These are phyloP conservation scores for Pseudogymnoascus sp. DNA, from an alignment of 2,329 filamentous ascomycete species.

Conservation along the genomic window DNA sequence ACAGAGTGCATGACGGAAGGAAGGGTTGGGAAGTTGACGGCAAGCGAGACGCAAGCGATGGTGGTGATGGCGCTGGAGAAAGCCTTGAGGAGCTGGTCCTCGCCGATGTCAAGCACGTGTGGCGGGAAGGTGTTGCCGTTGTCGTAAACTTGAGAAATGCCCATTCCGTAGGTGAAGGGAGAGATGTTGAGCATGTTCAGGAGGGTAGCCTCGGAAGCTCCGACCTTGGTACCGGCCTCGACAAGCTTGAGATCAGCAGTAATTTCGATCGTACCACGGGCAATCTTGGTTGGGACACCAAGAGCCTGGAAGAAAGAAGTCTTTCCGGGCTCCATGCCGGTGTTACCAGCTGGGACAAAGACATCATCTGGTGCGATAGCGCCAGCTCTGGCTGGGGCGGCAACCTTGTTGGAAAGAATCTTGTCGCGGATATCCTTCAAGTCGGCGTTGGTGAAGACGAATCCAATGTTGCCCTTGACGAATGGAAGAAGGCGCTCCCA, in stretches of 20 bases:
- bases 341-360: constrained; percentile 96
- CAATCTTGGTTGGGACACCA: constrained; percentile 99
- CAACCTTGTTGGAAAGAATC: constrained; percentile 95
- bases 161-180: constrained; percentile 99
- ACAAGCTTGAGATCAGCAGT: constrained; percentile 96
- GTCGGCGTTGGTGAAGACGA: constrained; percentile 98
- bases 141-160: constrained; percentile 94
- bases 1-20: constrained; percentile 94
- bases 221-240: constrained; percentile 87
- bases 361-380: constrained; percentile 90
- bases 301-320: constrained; percentile 99
- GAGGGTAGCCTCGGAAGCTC: constrained; percentile 95
- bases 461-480: constrained; percentile 96
- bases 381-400: constrained; percentile 95
- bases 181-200: constrained; percentile 99
- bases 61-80: constrained; percentile 77
- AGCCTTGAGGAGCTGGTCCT: constrained; percentile 83
- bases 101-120: constrained; percentile 83
- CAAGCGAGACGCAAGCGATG: constrained; percentile 86
- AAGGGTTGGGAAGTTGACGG: constrained; percentile 88
- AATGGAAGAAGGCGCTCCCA: constrained; percentile 95
- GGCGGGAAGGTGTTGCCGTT: constrained; percentile 87
- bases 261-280: constrained; percentile 99
- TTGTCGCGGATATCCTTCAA: constrained; percentile 89
- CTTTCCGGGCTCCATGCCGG: constrained; percentile 99